These are phyloP conservation scores for Paraurostyla sp. DNA, from an alignment of 73 alveolate genomes.

Conservation along the genomic window DNA sequence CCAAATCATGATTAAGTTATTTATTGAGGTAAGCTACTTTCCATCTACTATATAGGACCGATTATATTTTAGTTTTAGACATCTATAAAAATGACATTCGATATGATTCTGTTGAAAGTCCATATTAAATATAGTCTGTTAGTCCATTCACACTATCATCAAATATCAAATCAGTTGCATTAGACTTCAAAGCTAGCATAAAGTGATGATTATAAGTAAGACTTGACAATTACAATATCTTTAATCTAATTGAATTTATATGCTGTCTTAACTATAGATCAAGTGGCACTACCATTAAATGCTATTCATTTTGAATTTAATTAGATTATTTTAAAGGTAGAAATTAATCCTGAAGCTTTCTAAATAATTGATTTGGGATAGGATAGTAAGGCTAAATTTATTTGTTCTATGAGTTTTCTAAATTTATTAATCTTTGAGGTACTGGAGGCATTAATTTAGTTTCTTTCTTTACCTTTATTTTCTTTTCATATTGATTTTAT, in stretches of 20 bases:
- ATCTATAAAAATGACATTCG: constrained; percentile 9
- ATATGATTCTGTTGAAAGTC: constrained; percentile 3
- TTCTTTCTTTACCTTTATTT: neutral
- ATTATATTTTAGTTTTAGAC: neutral
- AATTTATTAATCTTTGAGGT: constrained; percentile 10
- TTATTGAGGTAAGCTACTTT: neutral
- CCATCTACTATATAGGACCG: constrained; percentile 19
- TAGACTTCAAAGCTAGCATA: neutral
- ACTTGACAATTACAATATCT: neutral
- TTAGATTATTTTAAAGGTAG: neutral
- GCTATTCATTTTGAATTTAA: neutral
- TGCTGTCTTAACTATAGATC: constrained; percentile 1
- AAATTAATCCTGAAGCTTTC: neutral
- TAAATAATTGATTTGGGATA: constrained; percentile 4
- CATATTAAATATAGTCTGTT: constrained; percentile 16
- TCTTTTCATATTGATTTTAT: neutral
- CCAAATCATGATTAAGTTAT: neutral
- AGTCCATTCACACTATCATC: neutral
- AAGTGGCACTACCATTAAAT: neutral
- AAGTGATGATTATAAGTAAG: constrained; percentile 16
- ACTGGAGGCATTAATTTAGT: constrained; percentile 4
- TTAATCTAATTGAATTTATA: neutral
- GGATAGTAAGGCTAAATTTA: neutral
- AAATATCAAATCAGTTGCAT: neutral
- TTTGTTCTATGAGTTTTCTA: neutral